Conservation (phyloP, 768 basidiomycete species). For the Lactifluus subvellereus region DNA sequence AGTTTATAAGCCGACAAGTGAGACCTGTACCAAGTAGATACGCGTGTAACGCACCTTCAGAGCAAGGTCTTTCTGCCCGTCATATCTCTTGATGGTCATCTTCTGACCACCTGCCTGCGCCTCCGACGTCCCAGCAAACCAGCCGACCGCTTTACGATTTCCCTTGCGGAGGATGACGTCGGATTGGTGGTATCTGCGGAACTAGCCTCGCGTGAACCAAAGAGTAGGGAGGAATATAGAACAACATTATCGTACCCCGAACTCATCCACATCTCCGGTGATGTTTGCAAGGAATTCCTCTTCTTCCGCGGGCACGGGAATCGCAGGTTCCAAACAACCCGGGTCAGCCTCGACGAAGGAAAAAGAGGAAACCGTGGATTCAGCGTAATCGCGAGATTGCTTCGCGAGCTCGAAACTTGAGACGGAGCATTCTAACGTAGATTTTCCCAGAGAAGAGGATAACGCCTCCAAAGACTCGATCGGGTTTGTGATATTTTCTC, state of each 20-base stretch:
- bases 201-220: conserved; percentile 31
- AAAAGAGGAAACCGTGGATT: conserved; percentile 2
- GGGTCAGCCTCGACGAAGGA: conserved; percentile 8
- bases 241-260: conserved; percentile 8
- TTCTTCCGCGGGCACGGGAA: conserved; percentile 9
- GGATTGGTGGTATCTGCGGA: conserved; percentile 46
- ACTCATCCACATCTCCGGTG: conserved; percentile 15
- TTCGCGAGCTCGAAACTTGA: background rate
- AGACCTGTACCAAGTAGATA: background rate
- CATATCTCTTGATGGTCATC: conserved; percentile 42
- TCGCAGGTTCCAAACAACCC: background rate
- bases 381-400: background rate
- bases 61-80: conserved; percentile 33
- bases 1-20: background rate
- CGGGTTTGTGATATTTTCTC: conserved; percentile 4
- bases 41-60: conserved; percentile 29
- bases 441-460: background rate
- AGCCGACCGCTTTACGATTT: conserved; percentile 31
- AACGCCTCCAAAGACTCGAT: background rate
- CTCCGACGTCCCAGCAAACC: conserved; percentile 43
- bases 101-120: conserved; percentile 38
- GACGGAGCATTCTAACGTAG: background rate
- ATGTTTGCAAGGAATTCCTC: conserved; percentile 21
- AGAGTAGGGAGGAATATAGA: background rate
- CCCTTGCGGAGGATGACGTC: conserved; percentile 37